Base-by-base conservation (phyloP, 176 grass and related monocot genomes). In the Areca catechu region DNA sequence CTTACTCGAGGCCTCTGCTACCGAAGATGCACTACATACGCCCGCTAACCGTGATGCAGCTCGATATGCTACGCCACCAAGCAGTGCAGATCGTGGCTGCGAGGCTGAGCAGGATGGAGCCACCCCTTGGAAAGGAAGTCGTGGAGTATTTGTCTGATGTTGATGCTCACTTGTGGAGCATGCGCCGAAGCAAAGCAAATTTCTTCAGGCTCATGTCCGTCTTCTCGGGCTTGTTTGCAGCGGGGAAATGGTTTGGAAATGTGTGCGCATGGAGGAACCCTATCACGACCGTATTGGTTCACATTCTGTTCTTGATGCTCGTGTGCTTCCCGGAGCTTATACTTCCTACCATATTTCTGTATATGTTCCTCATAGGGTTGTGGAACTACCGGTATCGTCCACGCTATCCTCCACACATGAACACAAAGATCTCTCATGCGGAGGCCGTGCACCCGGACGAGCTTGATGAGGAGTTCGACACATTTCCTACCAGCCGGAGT, bases 21-120 rank as follows among this genome's bases (percentile, higher is more conserved):
- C 94, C 94, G 5, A 98, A 93, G 70, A 98, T 98, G 93, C 93
- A 92, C 66, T 98, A 93, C 74, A 66, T 80, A 7, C 83, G 94
- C 5, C 94, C 88, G 4, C 71, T 98, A 82, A 86, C 88, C 14
- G 84, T 92, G 67, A 75, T 83, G 83, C 93, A 98, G 73, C 81
- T 80, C 53, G 88, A 92, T 29, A 79, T 88, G 61, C 56, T 98
- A 17, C 86, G 88, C 22, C 81, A 78, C 66, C 88, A 98, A 79
- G 93, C 88, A 29, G 84, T 92, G 17, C 93, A 92, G 70, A 92
- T 92, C 16, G 88, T 92, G 52, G 84, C 93, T 63, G 93, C 84
- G 25, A 73, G 93, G 47, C 81, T 98, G 22, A 77, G 78, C 65
- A 73, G 93, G 19, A 98, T 89, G 87, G 93, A 98, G 70, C 93